Base-by-base conservation (phyloP, 2,329 filamentous ascomycete genomes). In the Fusarium falciforme region DNA sequence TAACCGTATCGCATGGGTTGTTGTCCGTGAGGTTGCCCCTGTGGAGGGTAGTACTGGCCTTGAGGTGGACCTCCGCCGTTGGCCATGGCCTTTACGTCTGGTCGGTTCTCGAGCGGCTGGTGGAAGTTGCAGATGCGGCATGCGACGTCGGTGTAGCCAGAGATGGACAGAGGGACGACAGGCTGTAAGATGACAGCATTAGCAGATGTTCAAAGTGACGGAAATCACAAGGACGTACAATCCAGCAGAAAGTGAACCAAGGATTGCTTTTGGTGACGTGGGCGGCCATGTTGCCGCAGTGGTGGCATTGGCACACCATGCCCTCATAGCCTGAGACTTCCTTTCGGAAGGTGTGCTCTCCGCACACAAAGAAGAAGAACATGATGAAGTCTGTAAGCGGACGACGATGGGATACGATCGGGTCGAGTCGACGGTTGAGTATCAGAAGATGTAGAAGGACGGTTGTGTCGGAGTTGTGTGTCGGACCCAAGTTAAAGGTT, bases 171-270 rank as follows among this genome's bases (percentile, higher is more conserved):
- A 0, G 93, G 93, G 29, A 95, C 86, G 54, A 95, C 82, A 58
- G 93, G 93, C 88, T 92, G 57, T 29, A 58, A 33, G 35, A 44
- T 44, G 2, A 6, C 35, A 10, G 20, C 16, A 49, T 80, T 72
- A 80, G 25, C 22, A 22, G 6, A 35, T 35, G 33, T 2, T 35
- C 57, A 7, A 61, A 52, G 10, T 10, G 11, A 11, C n/a, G 25
- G 16, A 27, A 36, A 16, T 31, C 55, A 11, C 5, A 25, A 9
- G 0, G 11, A 84, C 88, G 78, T 82, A 91, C 90, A 62, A 94
- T 83, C 83, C 93, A 94, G 86, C 93, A 95, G 79, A 95, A 91
- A 6, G 93, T 95, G 79, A 95, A 95, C 91, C 92, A 94, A 47
- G 90, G 90, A 68, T 91, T 87, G 67, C 87, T 88, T 81, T 92